Evolutionary conservation across 257 asterid genomes (phyloP).

Genomic region (Ilex asprella): DNA sequence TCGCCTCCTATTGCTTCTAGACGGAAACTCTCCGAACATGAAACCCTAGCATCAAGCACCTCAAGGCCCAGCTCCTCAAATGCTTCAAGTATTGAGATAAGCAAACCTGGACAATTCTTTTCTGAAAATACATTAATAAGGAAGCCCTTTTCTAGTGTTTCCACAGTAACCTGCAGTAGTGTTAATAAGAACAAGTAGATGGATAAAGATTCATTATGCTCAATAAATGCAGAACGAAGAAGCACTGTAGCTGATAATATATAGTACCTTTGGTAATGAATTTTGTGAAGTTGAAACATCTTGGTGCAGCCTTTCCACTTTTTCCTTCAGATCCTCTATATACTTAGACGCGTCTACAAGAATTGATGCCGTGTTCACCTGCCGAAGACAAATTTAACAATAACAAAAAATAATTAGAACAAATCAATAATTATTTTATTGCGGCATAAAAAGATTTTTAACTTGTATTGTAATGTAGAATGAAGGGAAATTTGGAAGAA

Average conservation of each 20-base stretch:
- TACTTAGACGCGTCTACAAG: conserved; percentile 72
- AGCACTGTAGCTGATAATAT: not conserved
- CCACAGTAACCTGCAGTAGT: no score
- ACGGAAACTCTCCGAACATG: conserved; percentile 62
- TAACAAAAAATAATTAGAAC: not conserved
- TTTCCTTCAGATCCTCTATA: conserved; percentile 64
- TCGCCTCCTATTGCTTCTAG: conserved; percentile 73
- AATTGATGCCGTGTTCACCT: conserved; percentile 66
- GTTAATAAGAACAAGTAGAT: no score
- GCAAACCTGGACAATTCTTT: conserved; percentile 65
- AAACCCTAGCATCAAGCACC: conserved; percentile 87
- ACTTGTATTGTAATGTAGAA: not conserved
- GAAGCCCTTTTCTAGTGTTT: no score
- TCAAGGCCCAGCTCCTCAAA: conserved; percentile 76
- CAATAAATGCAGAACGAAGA: not conserved
- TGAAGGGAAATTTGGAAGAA: no score
- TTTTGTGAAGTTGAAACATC: conserved; percentile 40
- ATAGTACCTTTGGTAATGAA: conserved; percentile 11
- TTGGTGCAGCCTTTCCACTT: conserved; percentile 59
- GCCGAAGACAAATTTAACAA: conserved; percentile 11
- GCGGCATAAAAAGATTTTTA: not conserved
- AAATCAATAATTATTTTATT: not conserved
- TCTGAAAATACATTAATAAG: conserved; percentile 42
- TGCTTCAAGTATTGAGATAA: conserved; percentile 56
- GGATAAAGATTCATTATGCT: conserved; percentile 3